phyloP scores from a whole-genome alignment of 108 stramenopile genomes.

The Aurantiochytrium sp. region DNA sequence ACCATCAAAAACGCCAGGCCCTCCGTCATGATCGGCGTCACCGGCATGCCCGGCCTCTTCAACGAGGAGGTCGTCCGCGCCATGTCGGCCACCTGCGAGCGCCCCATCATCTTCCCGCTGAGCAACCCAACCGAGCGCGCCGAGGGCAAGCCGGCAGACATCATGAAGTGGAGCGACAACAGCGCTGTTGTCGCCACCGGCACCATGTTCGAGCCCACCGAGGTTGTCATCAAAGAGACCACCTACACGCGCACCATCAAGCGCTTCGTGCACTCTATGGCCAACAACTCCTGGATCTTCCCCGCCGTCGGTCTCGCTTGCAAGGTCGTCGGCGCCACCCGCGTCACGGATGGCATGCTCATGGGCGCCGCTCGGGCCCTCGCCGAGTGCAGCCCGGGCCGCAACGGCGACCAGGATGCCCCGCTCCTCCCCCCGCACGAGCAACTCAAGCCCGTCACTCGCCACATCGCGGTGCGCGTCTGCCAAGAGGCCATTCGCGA shows the following conservation, averaged over 20 bases:
- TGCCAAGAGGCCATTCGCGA: background rate
- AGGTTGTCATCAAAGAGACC: conserved; percentile 59
- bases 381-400: background rate
- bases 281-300: conserved; percentile 37
- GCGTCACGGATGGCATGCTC: conserved; percentile 34
- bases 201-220: conserved; percentile 84
- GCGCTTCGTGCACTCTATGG: background rate
- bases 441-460: background rate
- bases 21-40: conserved; percentile 83
- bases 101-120: conserved; percentile 91
- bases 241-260: conserved; percentile 60
- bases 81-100: conserved; percentile 70
- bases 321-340: conserved; percentile 19
- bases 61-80: conserved; percentile 60
- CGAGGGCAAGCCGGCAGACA: conserved; percentile 92
- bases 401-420: background rate
- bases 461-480: background rate
- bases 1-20: conserved; percentile 63
- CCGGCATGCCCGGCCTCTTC: conserved; percentile 79
- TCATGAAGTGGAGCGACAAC: conserved; percentile 90
- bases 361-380: background rate
- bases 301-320: conserved; percentile 31
- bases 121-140: conserved; percentile 92
- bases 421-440: conserved; percentile 4
- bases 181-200: conserved; percentile 85